phyloP scores from a whole-genome alignment of 2,329 filamentous ascomycete species.

The Coniochaeta sp. region DNA sequence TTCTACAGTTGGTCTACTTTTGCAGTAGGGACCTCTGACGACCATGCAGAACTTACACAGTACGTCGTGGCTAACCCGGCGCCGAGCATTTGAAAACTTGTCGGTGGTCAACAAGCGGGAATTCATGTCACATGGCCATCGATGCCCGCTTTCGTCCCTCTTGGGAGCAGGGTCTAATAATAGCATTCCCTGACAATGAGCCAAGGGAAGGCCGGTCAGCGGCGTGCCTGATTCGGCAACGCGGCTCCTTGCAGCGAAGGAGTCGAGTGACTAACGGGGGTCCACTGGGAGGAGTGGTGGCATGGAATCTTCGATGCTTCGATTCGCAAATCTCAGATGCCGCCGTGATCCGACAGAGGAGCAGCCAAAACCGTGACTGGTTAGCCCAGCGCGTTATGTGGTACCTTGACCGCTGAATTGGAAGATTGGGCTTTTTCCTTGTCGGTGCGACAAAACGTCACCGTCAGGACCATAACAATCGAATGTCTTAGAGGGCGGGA shows the following conservation, averaged over 20 bases:
- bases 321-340: slow-evolving; percentile 3
- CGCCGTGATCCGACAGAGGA: background rate
- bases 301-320: slow-evolving; percentile 2
- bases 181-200: background rate
- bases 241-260: background rate
- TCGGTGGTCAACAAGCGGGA: background rate
- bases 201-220: background rate
- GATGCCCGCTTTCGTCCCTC: background rate
- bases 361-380: background rate
- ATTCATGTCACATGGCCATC: background rate
- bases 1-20: no score
- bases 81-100: no score
- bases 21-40: no score
- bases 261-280: background rate
- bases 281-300: background rate
- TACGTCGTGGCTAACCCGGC: no score
- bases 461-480: background rate
- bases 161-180: background rate
- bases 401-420: background rate
- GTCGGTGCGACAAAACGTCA: background rate
- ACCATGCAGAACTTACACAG: no score
- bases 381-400: background rate
- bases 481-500: background rate
- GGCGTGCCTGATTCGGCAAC: background rate
- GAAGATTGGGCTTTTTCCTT: background rate